Evolutionary conservation across 1,284 basidiomycete genomes (phyloP), one percentile per base, ranked within the genome.

Genomic region (Cryptococcus wingfieldii): DNA sequence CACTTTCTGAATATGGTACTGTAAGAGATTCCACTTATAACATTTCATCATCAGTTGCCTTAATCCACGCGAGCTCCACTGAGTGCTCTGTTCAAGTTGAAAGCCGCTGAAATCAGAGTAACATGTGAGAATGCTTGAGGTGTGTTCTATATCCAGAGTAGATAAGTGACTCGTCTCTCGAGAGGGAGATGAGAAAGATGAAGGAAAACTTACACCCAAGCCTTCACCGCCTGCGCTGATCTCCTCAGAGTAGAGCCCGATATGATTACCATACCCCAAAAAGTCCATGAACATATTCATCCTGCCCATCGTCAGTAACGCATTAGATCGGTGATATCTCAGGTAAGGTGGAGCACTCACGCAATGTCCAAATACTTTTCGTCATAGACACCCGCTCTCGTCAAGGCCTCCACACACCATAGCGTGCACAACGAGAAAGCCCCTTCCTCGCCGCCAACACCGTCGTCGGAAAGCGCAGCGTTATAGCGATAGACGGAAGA

Each of bases 371-470:
- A 77, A 65, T 92, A 81, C 54, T 77, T 79, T 41, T 61, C 64
- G 64, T 94, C 85, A 64, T 83, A 89, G 56, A 87, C 83, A 1
- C 90, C 90, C 0, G 88, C 91, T 3, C 92, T 81, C 0, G 89
- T 89, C 56, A 94, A 78, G 0, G 90, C 90, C 69, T 95, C 92
- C 50, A 94, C 80, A 60, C 87, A 87, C 89, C 89, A 70, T 39
- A 63, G 63, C 7, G 66, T 70, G 55, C 66, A 72, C 41, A 80
- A 61, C 2, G 74, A 74, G 63, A 80, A 80, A 0, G 78, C 75
- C n/a, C 91, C 92, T 75, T 93, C 92, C 62, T 92, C 89, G 1
- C 93, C 92, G 5, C 92, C 92, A 18, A 95, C 89, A 7, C 92
- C 93, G 69, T 95, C 93, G 57, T 90, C 86, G 0, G 88, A 83